A percentile compares a stretch with the other conserved stretches of the same genome.
These are phyloP conservation scores for Usnea hakonensis DNA, from an alignment of 495 filamentous ascomycete species.

Conservation along the genomic window DNA sequence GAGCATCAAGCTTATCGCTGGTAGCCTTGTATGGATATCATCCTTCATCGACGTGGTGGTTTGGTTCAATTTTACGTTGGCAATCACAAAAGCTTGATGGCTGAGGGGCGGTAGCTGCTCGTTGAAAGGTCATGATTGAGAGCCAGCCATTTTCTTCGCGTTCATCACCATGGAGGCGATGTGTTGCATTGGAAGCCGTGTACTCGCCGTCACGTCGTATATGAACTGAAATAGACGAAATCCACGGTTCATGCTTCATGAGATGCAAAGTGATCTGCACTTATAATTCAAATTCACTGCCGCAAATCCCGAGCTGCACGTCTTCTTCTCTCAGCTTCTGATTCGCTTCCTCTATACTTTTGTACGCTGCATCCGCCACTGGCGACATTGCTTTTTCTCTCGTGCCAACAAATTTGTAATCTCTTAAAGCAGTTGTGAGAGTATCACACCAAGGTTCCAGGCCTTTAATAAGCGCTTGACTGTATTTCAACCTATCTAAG, in stretches of 20 bases:
- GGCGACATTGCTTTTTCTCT: not conserved
- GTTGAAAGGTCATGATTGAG: not conserved
- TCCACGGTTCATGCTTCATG: not conserved
- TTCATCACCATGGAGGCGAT: not conserved
- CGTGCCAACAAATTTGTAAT: not conserved
- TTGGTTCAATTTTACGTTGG: not conserved
- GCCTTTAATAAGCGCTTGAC: not conserved
- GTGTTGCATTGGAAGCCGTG: not conserved
- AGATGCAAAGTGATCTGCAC: not conserved
- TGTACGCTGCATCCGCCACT: not conserved
- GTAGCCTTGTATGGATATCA: not conserved
- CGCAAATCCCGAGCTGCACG: not conserved
- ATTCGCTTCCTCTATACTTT: not conserved
- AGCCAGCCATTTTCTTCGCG: not conserved
- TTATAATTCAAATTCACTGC: not conserved
- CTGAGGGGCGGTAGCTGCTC: not conserved
- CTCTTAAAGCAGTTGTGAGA: not conserved
- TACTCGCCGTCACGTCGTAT: not conserved
- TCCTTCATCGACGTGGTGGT: not conserved
- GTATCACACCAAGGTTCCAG: conserved; percentile 5
- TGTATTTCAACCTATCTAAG: not conserved
- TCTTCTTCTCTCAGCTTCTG: not conserved
- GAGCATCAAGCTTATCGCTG: not conserved
- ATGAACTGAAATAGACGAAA: not conserved
- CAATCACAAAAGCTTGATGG: not conserved